Base-by-base conservation (phyloP, 768 basidiomycete species). In the Tulasnella sp. region DNA sequence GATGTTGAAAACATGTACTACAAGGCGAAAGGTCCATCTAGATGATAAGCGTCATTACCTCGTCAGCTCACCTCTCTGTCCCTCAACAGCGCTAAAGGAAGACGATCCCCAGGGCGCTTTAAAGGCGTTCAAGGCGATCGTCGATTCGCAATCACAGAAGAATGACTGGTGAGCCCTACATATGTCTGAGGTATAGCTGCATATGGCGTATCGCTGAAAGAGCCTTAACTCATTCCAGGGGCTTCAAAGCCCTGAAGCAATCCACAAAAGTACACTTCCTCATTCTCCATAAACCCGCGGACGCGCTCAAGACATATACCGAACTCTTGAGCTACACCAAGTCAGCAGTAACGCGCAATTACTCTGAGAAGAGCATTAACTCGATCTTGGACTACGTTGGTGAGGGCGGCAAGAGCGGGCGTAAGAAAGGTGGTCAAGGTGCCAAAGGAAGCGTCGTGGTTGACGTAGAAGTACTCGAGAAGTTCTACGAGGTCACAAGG, bases 1-100 rank as follows among this genome's bases (percentile, higher is more conserved):
- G 94, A 96, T 72, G 83, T 96, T 47, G 96, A 99, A 75, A 99
- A 99, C 69, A 83, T 93, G 81, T 99, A 99, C 74, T 98, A 98
- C 71, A 87, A 85, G 51, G 96, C 96, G 10, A 99, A 99, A 73
- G 84, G 95, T 97, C n/a, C n/a, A n/a, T n/a, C n/a, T n/a, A n/a
- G n/a, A 65, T 53, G 85, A 72, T 41, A 43, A 19, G 42, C 13
- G 19, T 13, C 19, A 13, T 43, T 43, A 13, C 34, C 34, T 38
- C 34, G 34, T 38, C 15, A 34, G 41, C 29, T 27, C 19, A 29
- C 17, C 24, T 10, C 62, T n/a, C 58, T 54, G n/a, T 38, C 21
- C 41, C 7, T n/a, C n/a, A n/a, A 29, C 65, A 94, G 93, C 85
- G 27, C 85, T 90, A 73, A 96, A 95, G 70, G 93, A 95, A 66